Percentiles rank a stretch among this genome's conserved stretches.
phyloP scores from a whole-genome alignment of 2,329 filamentous ascomycete species.

The Cryoendolithus antarcticus region DNA sequence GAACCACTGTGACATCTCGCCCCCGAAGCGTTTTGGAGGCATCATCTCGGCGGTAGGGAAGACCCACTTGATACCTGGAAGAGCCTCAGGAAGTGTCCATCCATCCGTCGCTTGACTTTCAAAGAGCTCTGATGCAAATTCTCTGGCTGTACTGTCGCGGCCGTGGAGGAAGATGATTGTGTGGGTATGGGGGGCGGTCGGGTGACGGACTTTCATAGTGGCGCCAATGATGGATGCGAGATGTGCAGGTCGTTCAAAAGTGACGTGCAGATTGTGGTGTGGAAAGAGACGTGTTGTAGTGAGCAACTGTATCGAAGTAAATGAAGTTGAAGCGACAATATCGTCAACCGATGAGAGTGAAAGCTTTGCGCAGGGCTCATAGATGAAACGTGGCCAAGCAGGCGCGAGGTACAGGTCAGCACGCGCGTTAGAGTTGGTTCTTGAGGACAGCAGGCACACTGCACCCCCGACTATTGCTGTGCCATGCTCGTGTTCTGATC shows the following conservation, averaged over 20 bases:
- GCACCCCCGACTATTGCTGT: no score
- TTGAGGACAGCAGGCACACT: no score
- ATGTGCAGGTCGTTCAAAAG: neutral
- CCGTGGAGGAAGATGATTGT: constrained; percentile 38
- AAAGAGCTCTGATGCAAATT: constrained; percentile 32
- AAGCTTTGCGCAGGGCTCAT: no score
- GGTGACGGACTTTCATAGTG: neutral
- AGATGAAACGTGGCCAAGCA: no score
- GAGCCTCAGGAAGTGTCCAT: constrained; percentile 20
- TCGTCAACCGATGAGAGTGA: no score
- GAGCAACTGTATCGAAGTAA: no score
- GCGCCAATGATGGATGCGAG: neutral
- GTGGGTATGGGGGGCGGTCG: constrained; percentile 25
- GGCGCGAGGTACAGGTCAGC: no score
- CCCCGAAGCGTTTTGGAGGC: neutral
- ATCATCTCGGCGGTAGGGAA: constrained; percentile 20
- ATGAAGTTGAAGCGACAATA: no score
- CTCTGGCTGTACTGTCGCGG: constrained; percentile 27
- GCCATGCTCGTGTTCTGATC: no score
- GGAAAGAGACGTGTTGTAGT: no score
- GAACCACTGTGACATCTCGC: neutral
- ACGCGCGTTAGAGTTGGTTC: no score
- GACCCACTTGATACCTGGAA: constrained; percentile 26
- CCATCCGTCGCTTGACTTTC: constrained; percentile 15
- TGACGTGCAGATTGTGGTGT: no score